Evolutionary conservation across 352 stramenopile genomes (phyloP), one percentile per base, ranked within the genome.

Genomic region (Phytophthora macrochlamydospora): DNA sequence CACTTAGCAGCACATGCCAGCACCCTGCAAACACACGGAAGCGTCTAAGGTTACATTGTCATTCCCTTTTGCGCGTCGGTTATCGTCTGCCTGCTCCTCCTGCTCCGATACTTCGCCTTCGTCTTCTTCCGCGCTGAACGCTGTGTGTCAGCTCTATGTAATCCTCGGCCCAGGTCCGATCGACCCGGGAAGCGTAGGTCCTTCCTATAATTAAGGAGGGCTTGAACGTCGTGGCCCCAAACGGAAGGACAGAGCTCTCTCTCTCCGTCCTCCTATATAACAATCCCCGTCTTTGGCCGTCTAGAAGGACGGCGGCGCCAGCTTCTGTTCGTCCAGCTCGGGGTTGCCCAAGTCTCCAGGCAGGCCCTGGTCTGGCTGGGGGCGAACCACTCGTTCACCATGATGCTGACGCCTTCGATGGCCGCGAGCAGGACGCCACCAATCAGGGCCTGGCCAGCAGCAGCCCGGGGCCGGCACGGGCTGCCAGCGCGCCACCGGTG

Each of bases 331-430:
- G 72, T 93, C 86, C 58, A 88, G 56, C 44, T 91, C 81, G 29
- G 78, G 45, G 58, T 87, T 85, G 59, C 72, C 73, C 70, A 83
- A 74, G 50, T 80, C 69, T 31, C 81, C 75, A 12, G 77, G 64
- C 51, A 78, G 65, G 28, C 67, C 76, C 45, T 79, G 66, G 18
- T 81, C 69, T 11, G 83, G 78, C 48, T 89, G 83, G 84, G 83
- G 12, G 86, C 83, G 51, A 92, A 83, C 81, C 85, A 93, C 58
- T 95, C 87, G 69, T 93, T 91, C 46, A 96, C 81, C 91, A 98
- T 98, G 70, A 99, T 99, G 65, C 94, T 97, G 71, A 99, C 88
- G 43, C 97, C 97, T 81, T 99, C 97, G 69, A 99, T 99, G 52
- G 98, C 79, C 3, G 95, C 97, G 31, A 99, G 76, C 42, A 99